These are phyloP conservation scores for Macadamia integrifolia DNA, from an alignment of 164 flowering plant genomes.

Conservation along the genomic window DNA sequence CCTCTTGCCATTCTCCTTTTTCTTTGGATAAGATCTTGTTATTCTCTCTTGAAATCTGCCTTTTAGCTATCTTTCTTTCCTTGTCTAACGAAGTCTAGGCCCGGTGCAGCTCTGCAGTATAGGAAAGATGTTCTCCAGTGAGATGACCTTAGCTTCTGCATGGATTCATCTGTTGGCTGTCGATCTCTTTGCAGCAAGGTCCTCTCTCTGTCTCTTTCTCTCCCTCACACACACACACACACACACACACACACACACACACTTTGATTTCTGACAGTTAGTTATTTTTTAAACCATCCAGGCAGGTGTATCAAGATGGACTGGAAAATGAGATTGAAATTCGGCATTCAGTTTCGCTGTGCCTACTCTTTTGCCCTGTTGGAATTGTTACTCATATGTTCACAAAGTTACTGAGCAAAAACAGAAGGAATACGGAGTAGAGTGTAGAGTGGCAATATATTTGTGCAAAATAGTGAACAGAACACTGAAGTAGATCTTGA, in stretches of 20 bases:
- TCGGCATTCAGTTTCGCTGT: constrained; percentile 88
- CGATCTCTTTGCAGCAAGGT: constrained; percentile 98
- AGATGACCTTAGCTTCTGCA: constrained; percentile 91
- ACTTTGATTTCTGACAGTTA: not conserved
- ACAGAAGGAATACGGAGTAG: constrained; percentile 14
- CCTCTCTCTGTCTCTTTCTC: constrained; percentile 17
- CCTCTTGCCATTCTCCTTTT: too few species aligned
- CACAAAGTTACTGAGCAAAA: constrained; percentile 55
- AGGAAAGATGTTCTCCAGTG: constrained; percentile 77
- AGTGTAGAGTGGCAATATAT: not conserved
- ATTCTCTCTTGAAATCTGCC: not conserved
- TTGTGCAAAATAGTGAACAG: constrained; percentile 3
- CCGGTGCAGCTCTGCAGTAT: constrained; percentile 69
- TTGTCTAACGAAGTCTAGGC: constrained; percentile 1
- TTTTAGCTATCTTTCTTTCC: too few species aligned
- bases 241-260: too few species aligned
- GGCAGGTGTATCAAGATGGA: constrained; percentile 86
- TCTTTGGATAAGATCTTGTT: too few species aligned
- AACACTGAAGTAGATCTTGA: too few species aligned
- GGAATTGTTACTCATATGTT: constrained; percentile 65
- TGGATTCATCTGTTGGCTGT: constrained; percentile 87
- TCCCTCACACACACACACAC: constrained; percentile 1
- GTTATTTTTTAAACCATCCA: constrained; percentile 22
- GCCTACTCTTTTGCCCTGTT: constrained; percentile 79
- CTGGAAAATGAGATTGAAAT: constrained; percentile 65